Conservation (phyloP, 176 grass and related monocot species). For the Alloteropsis semialata region DNA sequence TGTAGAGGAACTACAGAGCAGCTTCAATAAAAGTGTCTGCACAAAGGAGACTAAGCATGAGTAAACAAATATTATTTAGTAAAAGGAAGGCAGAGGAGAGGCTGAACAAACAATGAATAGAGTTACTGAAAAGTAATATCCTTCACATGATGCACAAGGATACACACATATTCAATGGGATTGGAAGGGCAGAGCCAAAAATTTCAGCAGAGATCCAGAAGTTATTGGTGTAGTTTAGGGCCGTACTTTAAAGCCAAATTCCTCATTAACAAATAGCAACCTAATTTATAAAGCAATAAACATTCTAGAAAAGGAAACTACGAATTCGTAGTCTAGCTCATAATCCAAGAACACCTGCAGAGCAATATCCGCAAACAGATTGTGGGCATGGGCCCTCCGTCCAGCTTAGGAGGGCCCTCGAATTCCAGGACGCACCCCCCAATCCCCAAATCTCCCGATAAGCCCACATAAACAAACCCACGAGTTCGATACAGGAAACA, state of each 20-base stretch:
- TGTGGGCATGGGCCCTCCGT: not conserved
- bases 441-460: not conserved
- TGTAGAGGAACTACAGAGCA: not conserved
- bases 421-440: not conserved
- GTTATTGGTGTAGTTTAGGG: not conserved
- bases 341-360: not conserved
- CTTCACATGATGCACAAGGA: not conserved
- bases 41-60: not conserved
- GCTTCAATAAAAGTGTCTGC: not conserved
- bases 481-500: not conserved
- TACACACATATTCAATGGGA: not conserved
- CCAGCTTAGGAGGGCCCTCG: too few relatives aligned
- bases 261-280: not conserved
- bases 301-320: not conserved
- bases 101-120: not conserved
- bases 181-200: not conserved
- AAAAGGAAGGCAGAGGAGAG: not conserved
- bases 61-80: not conserved
- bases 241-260: not conserved
- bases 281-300: not conserved
- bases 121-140: not conserved
- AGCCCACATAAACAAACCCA: not conserved
- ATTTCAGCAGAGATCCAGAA: not conserved
- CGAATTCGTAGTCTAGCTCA: not conserved
- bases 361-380: constrained; percentile 36